Evolutionary conservation across 352 stramenopile genomes (phyloP), one percentile per base, ranked within the genome.

Genomic region (Thalassiosira exigua): DNA sequence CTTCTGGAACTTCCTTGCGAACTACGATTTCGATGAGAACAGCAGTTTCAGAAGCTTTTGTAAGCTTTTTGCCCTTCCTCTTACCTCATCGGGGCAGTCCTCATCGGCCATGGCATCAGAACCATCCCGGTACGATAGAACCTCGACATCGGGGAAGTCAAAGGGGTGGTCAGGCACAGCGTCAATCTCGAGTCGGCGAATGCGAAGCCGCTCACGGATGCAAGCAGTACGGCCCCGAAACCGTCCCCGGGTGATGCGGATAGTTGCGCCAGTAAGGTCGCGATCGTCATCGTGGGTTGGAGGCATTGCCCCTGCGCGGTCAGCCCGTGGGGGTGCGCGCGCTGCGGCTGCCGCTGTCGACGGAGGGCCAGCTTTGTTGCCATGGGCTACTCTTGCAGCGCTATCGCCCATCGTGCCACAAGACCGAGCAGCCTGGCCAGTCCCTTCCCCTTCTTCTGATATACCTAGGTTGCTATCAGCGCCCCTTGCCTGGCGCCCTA

Each of bases 231-330:
- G 17, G 46, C 46, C 46, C 9, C 9, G 9, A 19, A 24, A 27
- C 17, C 7, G 46, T 21, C 42, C 56, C 27, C 67, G 26, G 0
- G 5, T 57, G 32, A 79, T 58, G 9, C 60, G 69, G 33, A 79
- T 67, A 12, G 30, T 66, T 7, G 69, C 58, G 4, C 59, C 59
- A n/a, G 65, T 66, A 14, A 71, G 21, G 41, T 33, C 41, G 62
- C 12, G 41, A 22, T 30, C 62, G n/a, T 30, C 26, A 0, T 60
- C 36, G 14, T 21, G 9, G 26, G 7, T 14, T 7, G 36, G 7
- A 14, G 7, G 7, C 36, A 14, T 44, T 7, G 36, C 14, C 36
- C 36, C 14, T 14, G 7, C 14, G n/a, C n/a, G n/a, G 14, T 21
- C 21, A 24, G 7, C 36, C 7, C 7, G 7, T 7, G 7, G 7